Conservation (phyloP, 2,329 filamentous ascomycete species). For the Diaporthe ampelina region DNA sequence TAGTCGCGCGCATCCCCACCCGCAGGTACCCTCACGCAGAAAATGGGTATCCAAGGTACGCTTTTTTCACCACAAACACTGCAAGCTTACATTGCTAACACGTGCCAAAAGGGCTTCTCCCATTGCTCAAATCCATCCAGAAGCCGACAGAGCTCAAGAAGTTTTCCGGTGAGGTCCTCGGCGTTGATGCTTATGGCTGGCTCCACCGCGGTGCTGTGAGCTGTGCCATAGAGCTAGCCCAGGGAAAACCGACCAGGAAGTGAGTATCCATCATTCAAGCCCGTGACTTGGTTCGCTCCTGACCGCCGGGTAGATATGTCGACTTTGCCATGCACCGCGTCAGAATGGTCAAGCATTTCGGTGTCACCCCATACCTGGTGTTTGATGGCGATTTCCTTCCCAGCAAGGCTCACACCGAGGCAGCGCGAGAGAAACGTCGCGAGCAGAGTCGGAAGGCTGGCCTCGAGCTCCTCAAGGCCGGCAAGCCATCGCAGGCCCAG, state of each 20-base stretch:
- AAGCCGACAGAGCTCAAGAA: slow-evolving; percentile 89
- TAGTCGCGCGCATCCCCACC: background rate
- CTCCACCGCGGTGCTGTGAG: slow-evolving; percentile 92
- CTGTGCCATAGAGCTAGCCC: slow-evolving; percentile 91
- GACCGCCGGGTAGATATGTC: slow-evolving; percentile 75
- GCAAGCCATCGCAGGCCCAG: slow-evolving; percentile 84
- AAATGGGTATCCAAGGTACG: slow-evolving; percentile 49
- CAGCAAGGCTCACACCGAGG: slow-evolving; percentile 91
- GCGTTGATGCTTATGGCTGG: slow-evolving; percentile 99
- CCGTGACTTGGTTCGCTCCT: background rate
- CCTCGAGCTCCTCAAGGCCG: slow-evolving; percentile 83
- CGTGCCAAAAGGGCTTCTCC: slow-evolving; percentile 77
- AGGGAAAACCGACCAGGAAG: slow-evolving; percentile 90
- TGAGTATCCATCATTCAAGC: slow-evolving; percentile 58
- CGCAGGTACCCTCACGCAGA: slow-evolving; percentile 15
- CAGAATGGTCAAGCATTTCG: slow-evolving; percentile 93
- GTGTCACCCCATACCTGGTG: slow-evolving; percentile 92
- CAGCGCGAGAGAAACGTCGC: slow-evolving; percentile 79
- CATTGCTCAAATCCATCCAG: slow-evolving; percentile 96
- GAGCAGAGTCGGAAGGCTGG: slow-evolving; percentile 83
- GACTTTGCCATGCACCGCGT: slow-evolving; percentile 92
- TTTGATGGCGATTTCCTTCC: slow-evolving; percentile 97
- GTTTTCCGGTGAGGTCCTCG: slow-evolving; percentile 88
- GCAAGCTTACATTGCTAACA: slow-evolving; percentile 3
- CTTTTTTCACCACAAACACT: too few species aligned